These are phyloP conservation scores for Diaporthe caulivora DNA, from an alignment of 2,329 filamentous ascomycete genomes.

Conservation along the genomic window DNA sequence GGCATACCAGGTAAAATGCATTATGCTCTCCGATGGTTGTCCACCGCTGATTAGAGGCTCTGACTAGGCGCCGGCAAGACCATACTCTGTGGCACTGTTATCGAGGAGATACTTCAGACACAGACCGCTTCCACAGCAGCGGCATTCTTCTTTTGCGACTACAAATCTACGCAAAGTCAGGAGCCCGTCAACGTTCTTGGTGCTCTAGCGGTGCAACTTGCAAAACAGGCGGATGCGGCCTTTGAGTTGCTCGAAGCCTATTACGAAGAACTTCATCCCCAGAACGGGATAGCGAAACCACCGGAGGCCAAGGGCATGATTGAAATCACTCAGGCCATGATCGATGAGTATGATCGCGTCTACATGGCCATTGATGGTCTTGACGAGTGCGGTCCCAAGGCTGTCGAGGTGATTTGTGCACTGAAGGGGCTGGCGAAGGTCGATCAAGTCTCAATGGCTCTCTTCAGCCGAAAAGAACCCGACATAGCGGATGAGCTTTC, in stretches of 20 bases:
- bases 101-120: background rate
- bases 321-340: too few species aligned
- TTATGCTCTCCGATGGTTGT: fast-evolving
- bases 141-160: background rate
- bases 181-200: background rate
- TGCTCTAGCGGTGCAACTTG: background rate
- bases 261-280: background rate
- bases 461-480: background rate
- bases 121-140: fast-evolving
- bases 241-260: background rate
- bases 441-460: too few species aligned
- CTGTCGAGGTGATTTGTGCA: fast-evolving
- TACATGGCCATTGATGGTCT: background rate
- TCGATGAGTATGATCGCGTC: background rate
- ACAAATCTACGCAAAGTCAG: background rate
- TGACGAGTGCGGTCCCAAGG: background rate
- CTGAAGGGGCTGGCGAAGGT: background rate
- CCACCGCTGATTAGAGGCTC: too few species aligned
- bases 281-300: background rate
- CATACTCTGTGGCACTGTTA: background rate
- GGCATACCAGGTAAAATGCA: background rate
- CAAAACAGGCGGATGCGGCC: background rate
- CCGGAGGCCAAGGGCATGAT: background rate
- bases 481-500: background rate
- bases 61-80: background rate